Conservation (phyloP, 2,329 filamentous ascomycete genomes). For the Phyllosticta citribraziliensis region DNA sequence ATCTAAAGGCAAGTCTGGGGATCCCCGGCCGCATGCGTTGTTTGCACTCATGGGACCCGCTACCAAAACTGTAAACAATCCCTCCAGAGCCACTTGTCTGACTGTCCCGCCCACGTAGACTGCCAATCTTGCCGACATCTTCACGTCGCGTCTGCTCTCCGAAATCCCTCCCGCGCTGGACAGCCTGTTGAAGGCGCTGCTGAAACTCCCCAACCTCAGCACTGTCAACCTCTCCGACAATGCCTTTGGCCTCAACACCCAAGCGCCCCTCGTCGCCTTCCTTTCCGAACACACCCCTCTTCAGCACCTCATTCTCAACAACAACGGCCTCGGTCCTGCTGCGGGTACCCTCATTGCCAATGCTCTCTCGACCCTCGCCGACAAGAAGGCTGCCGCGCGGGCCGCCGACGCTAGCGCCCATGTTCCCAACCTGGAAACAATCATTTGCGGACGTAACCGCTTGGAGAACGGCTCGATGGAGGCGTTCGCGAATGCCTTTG, state of each 20-base stretch:
- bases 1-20: slow-evolving; percentile 51
- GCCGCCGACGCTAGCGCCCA: slow-evolving; percentile 51
- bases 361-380: slow-evolving; percentile 71
- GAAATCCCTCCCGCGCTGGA: slow-evolving; percentile 90
- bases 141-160: slow-evolving; percentile 83
- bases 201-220: slow-evolving; percentile 75
- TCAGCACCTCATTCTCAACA: slow-evolving; percentile 92
- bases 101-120: slow-evolving; percentile 34
- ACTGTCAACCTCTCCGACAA: slow-evolving; percentile 97
- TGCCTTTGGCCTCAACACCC: slow-evolving; percentile 91
- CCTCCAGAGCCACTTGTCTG: neutral
- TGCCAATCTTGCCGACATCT: slow-evolving; percentile 93
- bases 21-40: neutral
- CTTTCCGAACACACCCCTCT: slow-evolving; percentile 80
- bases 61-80: neutral
- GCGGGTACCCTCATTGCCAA: slow-evolving; percentile 85
- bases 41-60: neutral
- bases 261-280: slow-evolving; percentile 87
- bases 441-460: slow-evolving; percentile 92
- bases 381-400: slow-evolving; percentile 70
- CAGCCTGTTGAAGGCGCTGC: slow-evolving; percentile 72
- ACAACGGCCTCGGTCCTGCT: slow-evolving; percentile 90
- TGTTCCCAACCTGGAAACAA: slow-evolving; percentile 82
- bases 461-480: slow-evolving; percentile 94
- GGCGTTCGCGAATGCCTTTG: slow-evolving; percentile 83